These are phyloP conservation scores for Hypoxylon subgilvum DNA, from an alignment of 495 filamentous ascomycete genomes.

Conservation along the genomic window DNA sequence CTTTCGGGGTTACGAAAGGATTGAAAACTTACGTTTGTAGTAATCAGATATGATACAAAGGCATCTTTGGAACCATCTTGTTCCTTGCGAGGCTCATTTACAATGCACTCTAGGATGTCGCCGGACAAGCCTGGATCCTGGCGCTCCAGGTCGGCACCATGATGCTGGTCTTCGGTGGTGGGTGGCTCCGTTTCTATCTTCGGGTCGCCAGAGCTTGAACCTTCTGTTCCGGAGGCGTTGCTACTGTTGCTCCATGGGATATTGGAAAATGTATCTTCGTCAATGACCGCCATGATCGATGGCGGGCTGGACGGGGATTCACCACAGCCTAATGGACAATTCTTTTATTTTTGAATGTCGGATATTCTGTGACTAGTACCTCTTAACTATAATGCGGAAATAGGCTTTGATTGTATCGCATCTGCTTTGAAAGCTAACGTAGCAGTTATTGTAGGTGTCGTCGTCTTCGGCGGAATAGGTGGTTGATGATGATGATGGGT, in stretches of 20 bases:
- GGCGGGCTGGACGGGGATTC: conserved; percentile 20
- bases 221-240: conserved; percentile 22
- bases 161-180: conserved; percentile 35
- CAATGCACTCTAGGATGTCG: conserved; percentile 81
- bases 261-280: conserved; percentile 58
- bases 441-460: background rate
- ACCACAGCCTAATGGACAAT: conserved; percentile 11
- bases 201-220: conserved; percentile 27
- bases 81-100: conserved; percentile 84
- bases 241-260: conserved; percentile 56
- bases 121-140: conserved; percentile 74
- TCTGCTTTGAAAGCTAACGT: background rate
- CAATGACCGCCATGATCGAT: conserved; percentile 53
- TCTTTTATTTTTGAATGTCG: too few species aligned
- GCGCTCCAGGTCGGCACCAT: conserved; percentile 38
- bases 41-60: conserved; percentile 93
- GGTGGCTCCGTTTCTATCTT: conserved; percentile 41
- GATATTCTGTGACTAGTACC: background rate
- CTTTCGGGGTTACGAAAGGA: background rate
- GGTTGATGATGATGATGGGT: conserved; percentile 23
- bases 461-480: conserved; percentile 8
- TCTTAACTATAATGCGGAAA: too few species aligned
- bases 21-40: conserved; percentile 72
- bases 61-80: conserved; percentile 97
- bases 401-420: too few species aligned